Evolutionary conservation across 164 flowering plant genomes (phyloP).

Genomic region (Vitis amurensis): DNA sequence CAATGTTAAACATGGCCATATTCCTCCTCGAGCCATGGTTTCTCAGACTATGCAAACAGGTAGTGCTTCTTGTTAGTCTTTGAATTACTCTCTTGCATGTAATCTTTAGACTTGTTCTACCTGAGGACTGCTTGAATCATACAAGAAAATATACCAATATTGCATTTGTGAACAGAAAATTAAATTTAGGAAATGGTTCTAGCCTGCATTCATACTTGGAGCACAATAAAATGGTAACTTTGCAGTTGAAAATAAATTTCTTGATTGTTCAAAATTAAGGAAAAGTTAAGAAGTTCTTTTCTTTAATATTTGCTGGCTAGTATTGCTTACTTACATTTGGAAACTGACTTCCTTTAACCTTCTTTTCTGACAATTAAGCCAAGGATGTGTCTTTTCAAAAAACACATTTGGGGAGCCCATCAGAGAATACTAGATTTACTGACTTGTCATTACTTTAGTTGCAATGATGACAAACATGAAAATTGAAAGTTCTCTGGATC

Average conservation of each 20-base stretch:
- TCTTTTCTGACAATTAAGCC: no score
- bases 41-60: constrained; percentile 36
- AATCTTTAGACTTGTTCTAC: not conserved
- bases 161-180: not conserved
- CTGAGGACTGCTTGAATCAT: not conserved
- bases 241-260: no score
- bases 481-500: not conserved
- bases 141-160: not conserved
- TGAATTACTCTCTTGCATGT: not conserved
- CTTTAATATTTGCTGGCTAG: no score
- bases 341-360: no score
- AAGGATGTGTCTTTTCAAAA: no score
- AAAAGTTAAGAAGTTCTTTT: no score
- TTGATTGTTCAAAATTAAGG: no score
- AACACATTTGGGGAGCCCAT: no score
- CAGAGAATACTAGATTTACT: no score
- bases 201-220: no score
- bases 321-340: no score
- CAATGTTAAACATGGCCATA: constrained; percentile 15
- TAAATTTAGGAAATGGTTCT: not conserved
- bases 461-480: not conserved
- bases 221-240: no score
- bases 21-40: constrained; percentile 18
- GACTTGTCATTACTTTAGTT: not conserved
- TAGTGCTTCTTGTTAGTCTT: constrained; percentile 5